Base-by-base conservation (phyloP, 2,329 filamentous ascomycete species). In the Drechslerella coelobrocha region DNA sequence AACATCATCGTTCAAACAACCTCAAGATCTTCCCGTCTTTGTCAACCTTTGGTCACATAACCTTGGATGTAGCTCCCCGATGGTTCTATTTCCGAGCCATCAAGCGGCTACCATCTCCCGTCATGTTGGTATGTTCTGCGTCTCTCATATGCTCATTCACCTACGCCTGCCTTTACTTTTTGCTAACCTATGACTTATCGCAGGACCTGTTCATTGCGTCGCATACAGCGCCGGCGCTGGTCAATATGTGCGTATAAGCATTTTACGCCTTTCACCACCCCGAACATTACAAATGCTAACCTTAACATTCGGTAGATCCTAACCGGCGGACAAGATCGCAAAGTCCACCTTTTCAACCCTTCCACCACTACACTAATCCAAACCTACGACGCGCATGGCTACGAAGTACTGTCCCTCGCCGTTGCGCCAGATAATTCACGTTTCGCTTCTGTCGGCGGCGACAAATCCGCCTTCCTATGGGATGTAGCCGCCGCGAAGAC, bases 381-480 rank as follows among this genome's bases (percentile, higher is more conserved):
- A 80, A 90, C 87, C 34, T 99, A 96, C 81, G 82, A 87, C 34
- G 91, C 90, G 1, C 94, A 99, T 80, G 92, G 91, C 74, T 96
- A 99, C 81, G 89, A 92, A 75, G 89, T 99, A 6, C 87, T 97
- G 69, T 89, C 90, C 74, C 83, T 99, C 39, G 83, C 85, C 56
- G 89, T 97, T 53, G 81, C 86, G 6, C 77, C 81, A 23, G 88
- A 91, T 80, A 99, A 99, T 79, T 85, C 91, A 74, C 86, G 86
- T 45, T 97, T 99, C 78, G 88, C 88, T 8, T 92, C 88, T n/a
- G 85, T 86, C 0, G 94, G 94, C 74, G 94, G 94, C 68, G 94
- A 99, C 81, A 90, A 93, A 75, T 84, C 85, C 72, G 91, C 96
- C 0, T 97, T 97, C 77, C 83, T 97, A 3, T 97, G 94, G 94